These are phyloP conservation scores for Fusarium miscanthi DNA, from an alignment of 2,329 filamentous ascomycete species.

Conservation along the genomic window DNA sequence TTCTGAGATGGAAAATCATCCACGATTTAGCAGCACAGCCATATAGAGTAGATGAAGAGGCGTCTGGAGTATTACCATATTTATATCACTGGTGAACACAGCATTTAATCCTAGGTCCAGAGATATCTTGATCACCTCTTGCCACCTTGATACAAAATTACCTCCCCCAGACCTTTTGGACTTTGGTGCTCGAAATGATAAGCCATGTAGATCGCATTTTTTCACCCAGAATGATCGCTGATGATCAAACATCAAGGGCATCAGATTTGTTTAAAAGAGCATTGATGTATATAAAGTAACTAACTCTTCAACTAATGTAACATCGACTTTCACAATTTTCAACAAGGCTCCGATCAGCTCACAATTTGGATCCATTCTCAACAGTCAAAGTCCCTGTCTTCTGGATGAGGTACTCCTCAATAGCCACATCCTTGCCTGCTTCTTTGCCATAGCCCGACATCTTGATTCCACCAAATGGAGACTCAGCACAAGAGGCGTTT, in stretches of 20 bases:
- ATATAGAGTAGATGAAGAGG: fast-evolving
- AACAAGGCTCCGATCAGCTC: background rate
- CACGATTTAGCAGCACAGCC: fast-evolving
- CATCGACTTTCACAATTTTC: fast-evolving
- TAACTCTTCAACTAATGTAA: background rate
- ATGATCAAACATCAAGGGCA: fast-evolving
- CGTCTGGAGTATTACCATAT: background rate
- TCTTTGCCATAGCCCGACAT: constrained; percentile 33
- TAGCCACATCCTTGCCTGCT: constrained; percentile 56
- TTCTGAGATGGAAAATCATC: background rate
- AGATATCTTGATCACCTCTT: background rate
- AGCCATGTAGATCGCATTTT: fast-evolving
- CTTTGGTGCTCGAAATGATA: background rate
- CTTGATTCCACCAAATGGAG: constrained; percentile 47
- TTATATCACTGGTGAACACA: background rate
- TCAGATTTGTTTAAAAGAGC: background rate
- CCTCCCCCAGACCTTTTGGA: fast-evolving
- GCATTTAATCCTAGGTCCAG: background rate
- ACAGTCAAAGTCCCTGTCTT: constrained; percentile 47
- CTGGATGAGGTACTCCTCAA: constrained; percentile 56
- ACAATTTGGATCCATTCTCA: background rate
- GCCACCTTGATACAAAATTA: background rate
- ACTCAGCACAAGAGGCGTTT: constrained; percentile 50
- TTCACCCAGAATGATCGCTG: no score
- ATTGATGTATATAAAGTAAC: background rate